These are phyloP conservation scores for Mycosphaerelloides madeirae DNA, from an alignment of 2,329 filamentous ascomycete species.

Conservation along the genomic window DNA sequence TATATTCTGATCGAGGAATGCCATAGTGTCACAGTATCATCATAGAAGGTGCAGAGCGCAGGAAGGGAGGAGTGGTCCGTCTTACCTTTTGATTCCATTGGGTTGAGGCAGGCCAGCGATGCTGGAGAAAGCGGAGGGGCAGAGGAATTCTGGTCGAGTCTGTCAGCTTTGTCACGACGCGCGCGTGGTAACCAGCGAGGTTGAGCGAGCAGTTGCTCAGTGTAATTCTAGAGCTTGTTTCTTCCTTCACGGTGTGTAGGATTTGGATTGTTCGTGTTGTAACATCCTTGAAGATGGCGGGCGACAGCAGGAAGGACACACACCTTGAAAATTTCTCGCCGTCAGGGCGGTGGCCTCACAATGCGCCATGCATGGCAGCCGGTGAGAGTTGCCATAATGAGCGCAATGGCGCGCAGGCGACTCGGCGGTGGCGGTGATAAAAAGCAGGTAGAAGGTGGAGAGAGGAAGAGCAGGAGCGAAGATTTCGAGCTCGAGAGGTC, in stretches of 20 bases:
- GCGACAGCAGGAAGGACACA: background rate
- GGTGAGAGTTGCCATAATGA: no score
- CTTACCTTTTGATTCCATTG: background rate
- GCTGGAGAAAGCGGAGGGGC: background rate
- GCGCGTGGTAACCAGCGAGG: background rate
- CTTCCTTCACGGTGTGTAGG: conserved; percentile 53
- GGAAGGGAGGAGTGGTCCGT: conserved; percentile 14
- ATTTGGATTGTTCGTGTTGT: conserved; percentile 54
- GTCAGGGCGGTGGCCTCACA: background rate
- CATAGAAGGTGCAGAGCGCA: conserved; percentile 35
- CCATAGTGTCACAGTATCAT: conserved; percentile 62
- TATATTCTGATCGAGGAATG: conserved; percentile 64
- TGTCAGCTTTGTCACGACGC: conserved; percentile 1
- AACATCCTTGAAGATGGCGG: conserved; percentile 19
- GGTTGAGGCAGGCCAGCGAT: background rate
- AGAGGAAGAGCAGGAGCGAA: no score
- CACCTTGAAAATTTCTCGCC: background rate
- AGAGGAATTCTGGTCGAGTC: background rate
- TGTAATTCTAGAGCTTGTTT: conserved; percentile 53
- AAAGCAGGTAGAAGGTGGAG: no score
- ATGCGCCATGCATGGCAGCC: no score
- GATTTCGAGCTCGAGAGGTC: no score
- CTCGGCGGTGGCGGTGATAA: no score
- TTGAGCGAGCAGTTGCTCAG: conserved; percentile 37
- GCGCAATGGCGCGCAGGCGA: no score